These are phyloP conservation scores for Phyllosticta ampelicida DNA, from an alignment of 2,329 filamentous ascomycete genomes.

Conservation along the genomic window DNA sequence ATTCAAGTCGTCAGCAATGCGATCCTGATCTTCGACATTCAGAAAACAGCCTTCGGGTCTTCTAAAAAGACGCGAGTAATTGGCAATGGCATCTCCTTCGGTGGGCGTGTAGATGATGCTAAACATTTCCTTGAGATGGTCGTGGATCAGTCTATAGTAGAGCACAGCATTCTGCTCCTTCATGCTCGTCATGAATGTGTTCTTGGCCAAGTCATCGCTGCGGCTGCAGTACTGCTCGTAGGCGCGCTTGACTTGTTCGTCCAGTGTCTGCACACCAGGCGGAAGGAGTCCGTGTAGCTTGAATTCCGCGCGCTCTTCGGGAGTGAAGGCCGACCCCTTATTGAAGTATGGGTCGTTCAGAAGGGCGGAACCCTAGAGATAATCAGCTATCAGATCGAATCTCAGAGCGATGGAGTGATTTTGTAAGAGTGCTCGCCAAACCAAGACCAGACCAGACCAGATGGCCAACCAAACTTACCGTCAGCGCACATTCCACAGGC, in stretches of 20 bases:
- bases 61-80: conserved; percentile 69
- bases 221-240: conserved; percentile 66
- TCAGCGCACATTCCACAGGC: conserved; percentile 28
- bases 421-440: neutral
- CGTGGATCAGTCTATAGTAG: conserved; percentile 65
- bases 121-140: conserved; percentile 80
- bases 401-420: neutral
- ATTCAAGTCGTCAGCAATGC: conserved; percentile 54
- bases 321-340: conserved; percentile 70
- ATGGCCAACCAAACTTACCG: conserved; percentile 17
- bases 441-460: neutral
- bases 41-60: conserved; percentile 72
- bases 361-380: conserved; percentile 36
- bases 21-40: conserved; percentile 57
- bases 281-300: conserved; percentile 64
- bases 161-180: conserved; percentile 79
- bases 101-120: conserved; percentile 85
- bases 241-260: conserved; percentile 65
- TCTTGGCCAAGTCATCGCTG: conserved; percentile 61
- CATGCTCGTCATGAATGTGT: conserved; percentile 76
- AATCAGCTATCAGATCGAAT: neutral
- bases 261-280: conserved; percentile 58
- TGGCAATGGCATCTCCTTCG: conserved; percentile 77
- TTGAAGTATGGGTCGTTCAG: conserved; percentile 62
- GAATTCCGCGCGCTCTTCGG: conserved; percentile 58